Evolutionary conservation across 2,329 filamentous ascomycete genomes (phyloP).

Genomic region (Trichoderma afroharzianum): DNA sequence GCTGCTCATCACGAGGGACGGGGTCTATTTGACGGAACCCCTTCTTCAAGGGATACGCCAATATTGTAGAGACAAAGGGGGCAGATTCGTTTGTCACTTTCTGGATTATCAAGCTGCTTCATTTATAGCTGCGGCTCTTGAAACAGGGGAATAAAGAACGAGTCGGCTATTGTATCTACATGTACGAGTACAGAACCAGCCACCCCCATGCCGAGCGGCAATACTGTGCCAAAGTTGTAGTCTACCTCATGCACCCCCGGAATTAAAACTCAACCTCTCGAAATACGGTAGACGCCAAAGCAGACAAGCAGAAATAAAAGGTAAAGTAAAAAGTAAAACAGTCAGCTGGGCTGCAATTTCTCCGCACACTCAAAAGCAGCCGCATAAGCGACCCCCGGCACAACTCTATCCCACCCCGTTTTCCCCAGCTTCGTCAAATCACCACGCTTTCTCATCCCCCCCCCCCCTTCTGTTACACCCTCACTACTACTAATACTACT

Average conservation of each 20-base stretch:
- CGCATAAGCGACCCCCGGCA: background rate
- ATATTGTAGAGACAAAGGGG: background rate
- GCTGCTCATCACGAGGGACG: background rate
- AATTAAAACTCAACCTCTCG: background rate
- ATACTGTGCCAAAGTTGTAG: background rate
- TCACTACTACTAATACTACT: background rate
- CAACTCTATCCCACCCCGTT: background rate
- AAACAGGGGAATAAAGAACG: background rate
- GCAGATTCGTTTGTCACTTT: background rate
- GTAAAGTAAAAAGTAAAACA: background rate
- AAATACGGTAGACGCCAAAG: background rate
- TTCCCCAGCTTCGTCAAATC: background rate
- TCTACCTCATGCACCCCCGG: background rate
- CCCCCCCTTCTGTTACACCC: background rate
- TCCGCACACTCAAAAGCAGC: background rate
- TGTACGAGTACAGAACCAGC: too few relatives aligned
- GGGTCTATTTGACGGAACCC: background rate
- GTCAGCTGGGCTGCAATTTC: conserved; percentile 1
- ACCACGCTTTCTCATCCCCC: background rate
- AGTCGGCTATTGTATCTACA: background rate
- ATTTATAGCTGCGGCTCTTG: background rate
- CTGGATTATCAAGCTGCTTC: background rate
- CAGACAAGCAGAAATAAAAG: background rate
- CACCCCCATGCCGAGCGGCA: background rate
- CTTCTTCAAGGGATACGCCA: background rate